Base-by-base conservation (phyloP, 371 early-diverging fungal species). In the Apophysomyces ossiformis region DNA sequence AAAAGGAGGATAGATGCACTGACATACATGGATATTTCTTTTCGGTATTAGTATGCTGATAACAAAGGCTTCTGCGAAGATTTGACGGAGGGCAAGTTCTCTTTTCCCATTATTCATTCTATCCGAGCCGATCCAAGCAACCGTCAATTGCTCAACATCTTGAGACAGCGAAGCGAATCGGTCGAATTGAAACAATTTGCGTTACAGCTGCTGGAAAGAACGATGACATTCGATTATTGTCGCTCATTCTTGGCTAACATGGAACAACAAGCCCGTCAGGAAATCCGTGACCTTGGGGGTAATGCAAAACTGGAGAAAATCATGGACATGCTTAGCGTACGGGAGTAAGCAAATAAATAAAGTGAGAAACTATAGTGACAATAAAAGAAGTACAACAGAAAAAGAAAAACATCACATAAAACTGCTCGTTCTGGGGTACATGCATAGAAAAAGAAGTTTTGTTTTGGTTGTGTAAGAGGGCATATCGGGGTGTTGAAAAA, bases 21-120 rank as follows among this genome's bases (percentile, higher is more conserved):
- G 32, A 26, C 32, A 26, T 26, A 2, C 3, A 26, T 26, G 32
- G 32, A 26, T 26, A 26, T 26, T 26, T n/a, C n/a, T 3, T 26
- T 26, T 26, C 32, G 32, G 32, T 35, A 15, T 18, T 69, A 93
- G 89, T 98, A 95, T 67, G 81, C 91, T 7, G 87, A 92, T 47
- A 93, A 91, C 80, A 99, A 99, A 73, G 97, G 98, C 21, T 99
- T 93, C 73, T 96, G 96, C 66, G 98, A 99, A 79, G 99, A 99
- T 72, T 73, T 99, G 66, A 95, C 96, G 0, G 99, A 99, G 78
- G 99, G 99, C 69, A 99, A 99, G 77, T 99, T 96, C 75, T 96
- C 97, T 8, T 98, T 93, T 69, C 96, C 95, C 1, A 89, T 98
- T 65, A 93, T 96, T 18, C 96, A 95, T 68, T 90, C 92, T 12